Evolutionary conservation across 352 stramenopile genomes (phyloP), one percentile per base, ranked within the genome.

Genomic region (Phytopythium mirpurense): DNA sequence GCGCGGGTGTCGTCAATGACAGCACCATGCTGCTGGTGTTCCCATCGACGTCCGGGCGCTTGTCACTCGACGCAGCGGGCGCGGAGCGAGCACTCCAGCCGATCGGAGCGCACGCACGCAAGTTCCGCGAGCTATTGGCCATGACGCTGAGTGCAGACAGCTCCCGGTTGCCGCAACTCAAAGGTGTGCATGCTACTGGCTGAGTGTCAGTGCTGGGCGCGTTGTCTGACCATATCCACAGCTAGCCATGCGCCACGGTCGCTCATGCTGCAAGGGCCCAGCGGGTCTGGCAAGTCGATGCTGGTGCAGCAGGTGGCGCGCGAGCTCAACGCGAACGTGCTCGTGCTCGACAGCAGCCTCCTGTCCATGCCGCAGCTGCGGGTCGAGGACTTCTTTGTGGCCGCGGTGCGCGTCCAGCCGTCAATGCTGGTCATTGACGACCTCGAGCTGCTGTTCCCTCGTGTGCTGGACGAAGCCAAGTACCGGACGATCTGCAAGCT

Each of bases 391-490:
- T 67, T 90, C 19, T 91, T 93, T 37, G 76, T 70, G 1, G 80
- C 75, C n/a, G 79, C 74, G 3, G 34, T 90, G 19, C 78, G 80
- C 32, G 83, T 89, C 40, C 78, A 91, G 36, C 84, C 84, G 2
- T 71, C 74, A 26, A 52, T 95, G 18, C 38, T 95, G 21, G 40
- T 88, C 19, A 44, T 95, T 4, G 78, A 92, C 51, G 72, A 93
- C 35, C 57, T 95, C 1, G 84, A 95, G 45, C 49, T 90, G 16
- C 57, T 92, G 35, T 95, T 91, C 31, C 82, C 84, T 0, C 69
- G 67, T 31, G 75, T 65, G 5, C 52, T 91, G 21, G 72, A 90
- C n/a, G 82, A 86, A 46, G 70, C 59, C 29, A 88, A 88, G 59
- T 84, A 87, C 62, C 83, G 84, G 35, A 63, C 88, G 27, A 70